A percentile compares a stretch with the other conserved stretches of the same genome.
phyloP scores from a whole-genome alignment of 1,139 yeast species.

The Yamadazyma epiphylla region DNA sequence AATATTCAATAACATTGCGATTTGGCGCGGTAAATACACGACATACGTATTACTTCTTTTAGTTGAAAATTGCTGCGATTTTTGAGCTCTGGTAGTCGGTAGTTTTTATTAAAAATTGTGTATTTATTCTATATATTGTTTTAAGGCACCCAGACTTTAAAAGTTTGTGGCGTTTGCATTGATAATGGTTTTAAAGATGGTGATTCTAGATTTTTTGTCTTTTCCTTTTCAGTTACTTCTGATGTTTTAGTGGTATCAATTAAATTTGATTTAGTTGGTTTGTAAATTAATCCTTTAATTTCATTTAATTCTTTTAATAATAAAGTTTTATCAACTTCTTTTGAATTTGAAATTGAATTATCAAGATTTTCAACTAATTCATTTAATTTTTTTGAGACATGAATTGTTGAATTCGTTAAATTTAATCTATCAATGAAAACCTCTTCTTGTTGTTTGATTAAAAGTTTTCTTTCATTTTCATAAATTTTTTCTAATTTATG shows the following conservation, averaged over 20 bases:
- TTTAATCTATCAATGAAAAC: slow-evolving; percentile 75
- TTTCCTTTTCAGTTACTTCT: slow-evolving; percentile 13
- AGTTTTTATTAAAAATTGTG: no score
- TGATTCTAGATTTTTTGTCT: slow-evolving; percentile 25
- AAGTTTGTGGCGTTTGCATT: slow-evolving; percentile 75
- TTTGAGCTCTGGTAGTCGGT: no score
- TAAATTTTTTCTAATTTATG: slow-evolving; percentile 71
- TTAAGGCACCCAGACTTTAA: slow-evolving; percentile 79
- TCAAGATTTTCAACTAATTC: slow-evolving; percentile 39
- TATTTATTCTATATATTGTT: neutral
- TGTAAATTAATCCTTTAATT: slow-evolving; percentile 46
- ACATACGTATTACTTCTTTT: no score
- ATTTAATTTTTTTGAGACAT: slow-evolving; percentile 47
- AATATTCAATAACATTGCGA: no score
- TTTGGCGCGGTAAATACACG: no score
- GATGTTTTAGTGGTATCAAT: slow-evolving; percentile 11
- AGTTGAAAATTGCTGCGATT: no score
- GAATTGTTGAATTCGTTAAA: slow-evolving; percentile 57
- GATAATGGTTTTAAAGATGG: slow-evolving; percentile 61
- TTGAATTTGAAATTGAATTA: slow-evolving; percentile 4
- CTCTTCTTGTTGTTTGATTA: slow-evolving; percentile 79
- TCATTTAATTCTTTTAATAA: slow-evolving; percentile 31
- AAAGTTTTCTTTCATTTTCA: slow-evolving; percentile 71
- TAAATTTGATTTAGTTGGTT: slow-evolving; percentile 43
- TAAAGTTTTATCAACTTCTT: slow-evolving; percentile 16